Base-by-base conservation (phyloP, 1,284 basidiomycete genomes). In the Cerrena zonata region DNA sequence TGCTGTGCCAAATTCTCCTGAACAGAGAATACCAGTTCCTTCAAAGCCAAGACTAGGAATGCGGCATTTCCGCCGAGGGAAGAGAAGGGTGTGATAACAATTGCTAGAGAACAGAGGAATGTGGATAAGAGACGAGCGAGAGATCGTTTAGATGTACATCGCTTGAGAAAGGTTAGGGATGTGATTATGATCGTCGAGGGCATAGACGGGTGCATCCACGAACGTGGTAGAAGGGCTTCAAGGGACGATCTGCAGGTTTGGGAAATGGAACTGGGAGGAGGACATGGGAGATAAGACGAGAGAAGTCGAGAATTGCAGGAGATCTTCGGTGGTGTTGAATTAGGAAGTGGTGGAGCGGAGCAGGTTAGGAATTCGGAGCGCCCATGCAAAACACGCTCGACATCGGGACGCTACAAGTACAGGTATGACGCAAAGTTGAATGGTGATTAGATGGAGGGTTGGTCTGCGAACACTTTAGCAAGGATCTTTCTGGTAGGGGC, bases 1-100 rank as follows among this genome's bases (percentile, higher is more conserved):
- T 79, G 75, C 56, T 78, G 74, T 0, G 76, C 70, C 12, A 77
- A 66, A 55, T 67, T 73, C 43, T 72, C 70, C 53, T 78, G 74
- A 0, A 72, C 69, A 7, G 71, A 70, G 57, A 78, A 78, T 36
- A 75, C 69, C 5, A 77, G 68, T 52, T 77, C 75, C 53, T 78
- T 77, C 24, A 77, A 54, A 1, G 72, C 68, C 4, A 77, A 62
- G 3, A 72, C 70, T 1, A 77, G 63, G 58, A 75, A 78, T 21
- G 73, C 74, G 45, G 63, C 68, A 2, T 54, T 50, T 3, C 76
- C 74, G 3, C 76, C 76, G 21, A 71, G 59, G 23, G 52, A 59
- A 13, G 74, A 71, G 52, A 74, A 70, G 0, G 74, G 73, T 4
- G 66, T 70, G 11, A 74, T 53, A 23, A 72, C 73, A 41, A 78